phyloP scores from a whole-genome alignment of 1,284 basidiomycete species.

The Malassezia furfur region DNA sequence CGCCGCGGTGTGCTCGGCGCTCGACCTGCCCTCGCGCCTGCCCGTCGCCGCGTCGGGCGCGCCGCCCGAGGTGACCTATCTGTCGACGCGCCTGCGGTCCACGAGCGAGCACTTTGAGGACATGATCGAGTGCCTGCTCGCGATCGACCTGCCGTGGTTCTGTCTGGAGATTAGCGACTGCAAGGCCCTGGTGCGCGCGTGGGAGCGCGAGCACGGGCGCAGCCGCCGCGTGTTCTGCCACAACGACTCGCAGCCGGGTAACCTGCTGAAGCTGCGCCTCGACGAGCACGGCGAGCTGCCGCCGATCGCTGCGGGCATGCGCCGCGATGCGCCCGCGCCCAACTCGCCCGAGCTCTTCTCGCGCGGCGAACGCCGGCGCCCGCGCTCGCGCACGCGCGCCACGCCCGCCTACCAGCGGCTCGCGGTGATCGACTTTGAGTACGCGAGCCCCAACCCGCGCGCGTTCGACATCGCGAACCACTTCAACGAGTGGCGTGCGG shows the following conservation, averaged over 20 bases:
- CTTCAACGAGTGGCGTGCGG: constrained; percentile 44
- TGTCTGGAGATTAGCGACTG: constrained; percentile 31
- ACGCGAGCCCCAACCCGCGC: constrained; percentile 37
- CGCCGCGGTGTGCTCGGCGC: constrained; percentile 25
- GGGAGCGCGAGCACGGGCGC: constrained; percentile 35
- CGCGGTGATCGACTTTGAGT: constrained; percentile 46
- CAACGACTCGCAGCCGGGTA: constrained; percentile 44
- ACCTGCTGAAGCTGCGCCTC: constrained; percentile 35
- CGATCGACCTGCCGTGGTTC: constrained; percentile 34
- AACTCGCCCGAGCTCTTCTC: background rate
- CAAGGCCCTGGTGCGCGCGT: constrained; percentile 34
- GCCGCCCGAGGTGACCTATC: background rate
- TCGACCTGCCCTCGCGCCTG: constrained; percentile 18
- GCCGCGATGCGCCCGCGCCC: constrained; percentile 1
- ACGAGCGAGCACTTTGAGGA: constrained; percentile 26
- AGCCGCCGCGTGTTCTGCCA: constrained; percentile 40
- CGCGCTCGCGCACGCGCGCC: constrained; percentile 12
- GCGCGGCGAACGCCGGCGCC: constrained; percentile 1
- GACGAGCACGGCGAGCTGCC: constrained; percentile 13
- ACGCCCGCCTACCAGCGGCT: constrained; percentile 33
- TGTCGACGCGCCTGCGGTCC: background rate
- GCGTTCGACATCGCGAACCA: constrained; percentile 45
- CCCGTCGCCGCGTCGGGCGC: constrained; percentile 8
- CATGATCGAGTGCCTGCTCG: constrained; percentile 27
- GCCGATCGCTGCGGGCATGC: constrained; percentile 13